A percentile compares a stretch with the other conserved stretches of the same genome.
phyloP scores from a whole-genome alignment of 352 stramenopile genomes.

The Achlya hypogyna region DNA sequence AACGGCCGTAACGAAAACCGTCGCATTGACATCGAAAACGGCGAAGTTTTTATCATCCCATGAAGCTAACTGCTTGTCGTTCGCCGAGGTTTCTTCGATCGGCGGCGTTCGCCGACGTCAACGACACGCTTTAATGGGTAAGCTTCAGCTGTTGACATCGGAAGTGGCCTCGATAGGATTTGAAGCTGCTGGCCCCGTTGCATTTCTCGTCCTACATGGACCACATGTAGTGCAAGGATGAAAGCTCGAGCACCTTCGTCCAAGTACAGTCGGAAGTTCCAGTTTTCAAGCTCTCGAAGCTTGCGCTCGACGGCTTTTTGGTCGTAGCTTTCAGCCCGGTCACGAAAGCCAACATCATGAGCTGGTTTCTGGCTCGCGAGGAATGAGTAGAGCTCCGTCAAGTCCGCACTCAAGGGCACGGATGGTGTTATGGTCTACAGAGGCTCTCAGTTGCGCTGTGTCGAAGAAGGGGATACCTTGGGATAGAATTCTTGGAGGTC shows the following conservation, averaged over 20 bases:
- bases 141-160: too few species aligned
- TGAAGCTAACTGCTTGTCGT: too few species aligned
- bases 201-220: conserved; percentile 4
- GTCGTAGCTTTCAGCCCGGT: conserved; percentile 27
- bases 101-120: not conserved
- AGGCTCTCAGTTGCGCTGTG: not conserved
- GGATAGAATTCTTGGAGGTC: conserved; percentile 19
- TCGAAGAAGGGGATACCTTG: not conserved
- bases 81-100: not conserved
- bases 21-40: too few species aligned
- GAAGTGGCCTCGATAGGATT: not conserved
- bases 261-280: conserved; percentile 71
- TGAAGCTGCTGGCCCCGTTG: conserved; percentile 13
- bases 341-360: conserved; percentile 29
- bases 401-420: conserved; percentile 38
- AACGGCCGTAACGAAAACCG: too few species aligned
- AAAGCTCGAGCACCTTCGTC: conserved; percentile 41
- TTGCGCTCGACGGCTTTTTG: conserved; percentile 63
- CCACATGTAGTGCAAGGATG: not conserved
- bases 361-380: conserved; percentile 36
- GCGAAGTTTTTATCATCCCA: too few species aligned
- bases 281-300: conserved; percentile 72
- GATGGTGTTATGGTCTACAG: conserved; percentile 43
- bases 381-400: conserved; percentile 50
- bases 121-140: not conserved